Base-by-base conservation (phyloP, 202 grass and related monocot genomes). In the Digitaria exilis region DNA sequence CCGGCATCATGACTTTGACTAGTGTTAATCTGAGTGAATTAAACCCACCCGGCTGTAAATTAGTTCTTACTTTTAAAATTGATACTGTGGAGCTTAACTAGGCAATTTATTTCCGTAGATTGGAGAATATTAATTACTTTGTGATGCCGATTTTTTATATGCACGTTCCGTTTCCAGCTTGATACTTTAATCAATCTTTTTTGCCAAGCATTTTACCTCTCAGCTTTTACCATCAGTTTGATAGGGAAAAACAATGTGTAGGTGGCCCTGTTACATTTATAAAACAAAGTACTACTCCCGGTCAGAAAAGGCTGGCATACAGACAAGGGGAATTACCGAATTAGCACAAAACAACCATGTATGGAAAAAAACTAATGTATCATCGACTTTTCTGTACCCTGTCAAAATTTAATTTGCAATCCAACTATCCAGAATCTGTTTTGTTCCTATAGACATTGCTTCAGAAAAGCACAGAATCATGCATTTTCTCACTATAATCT, bases 71-170 rank as follows among this genome's bases (percentile, higher is more conserved):
- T 19, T 11, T 39, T 24, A 80, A 72, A 76, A 30, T 39, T 75
- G 56, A 80, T 21, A 37, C 35, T 44, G 37, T 79, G 75, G 75
- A 75, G 70, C 37, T 42, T 85, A 44, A 81, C 24, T n/a, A n/a
- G n/a, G n/a, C n/a, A n/a, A n/a, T n/a, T n/a, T n/a, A n/a, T n/a
- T n/a, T n/a, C n/a, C n/a, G n/a, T n/a, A n/a, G n/a, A n/a, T n/a
- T n/a, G n/a, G n/a, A 73, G 26, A 26, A 49, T 46, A 58, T 29
- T 32, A 70, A 55, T 70, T 74, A 70, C 21, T 19, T 63, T 48
- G 2, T 70, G 25, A 46, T 84, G 76, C 87, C 62, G 2, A 3
- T 70, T 69, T 88, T 80, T 88, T 80, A 84, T 0, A 50, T 75
- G 69, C 65, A 9, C 26, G 34, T 50, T 8, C 4, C 37, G 6